A percentile compares a stretch with the other conserved stretches of the same genome.
These are phyloP conservation scores for Parietaria judaica DNA, from an alignment of 306 rosid genomes.

Conservation along the genomic window DNA sequence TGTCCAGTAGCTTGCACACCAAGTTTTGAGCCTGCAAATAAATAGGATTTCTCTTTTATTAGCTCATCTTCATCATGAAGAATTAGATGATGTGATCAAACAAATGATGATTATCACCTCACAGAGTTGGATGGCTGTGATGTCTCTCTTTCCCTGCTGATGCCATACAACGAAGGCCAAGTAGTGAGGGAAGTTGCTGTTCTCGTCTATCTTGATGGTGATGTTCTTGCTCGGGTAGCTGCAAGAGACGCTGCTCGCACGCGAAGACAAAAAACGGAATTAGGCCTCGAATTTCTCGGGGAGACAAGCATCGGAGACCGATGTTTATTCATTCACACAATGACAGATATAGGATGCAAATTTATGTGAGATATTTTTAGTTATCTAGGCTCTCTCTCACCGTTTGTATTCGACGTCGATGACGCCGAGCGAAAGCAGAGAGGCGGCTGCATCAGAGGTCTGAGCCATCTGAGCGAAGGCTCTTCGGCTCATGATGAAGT, in stretches of 20 bases:
- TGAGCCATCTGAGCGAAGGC: conserved; percentile 72
- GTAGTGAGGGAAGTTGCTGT: conserved; percentile 56
- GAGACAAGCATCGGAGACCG: not conserved
- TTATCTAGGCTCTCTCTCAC: conserved; percentile 18
- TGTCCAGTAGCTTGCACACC: conserved; percentile 64
- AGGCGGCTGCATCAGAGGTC: conserved; percentile 40
- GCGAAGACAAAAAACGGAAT: not conserved
- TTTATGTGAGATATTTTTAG: no score
- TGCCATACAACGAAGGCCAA: conserved; percentile 76
- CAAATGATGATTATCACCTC: conserved; percentile 38
- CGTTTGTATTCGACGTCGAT: conserved; percentile 67
- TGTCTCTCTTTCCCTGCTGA: conserved; percentile 85
- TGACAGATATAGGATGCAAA: not conserved
- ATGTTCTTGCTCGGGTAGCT: conserved; percentile 78
- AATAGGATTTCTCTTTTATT: not conserved
- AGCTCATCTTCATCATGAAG: conserved; percentile 4
- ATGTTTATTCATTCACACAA: no score
- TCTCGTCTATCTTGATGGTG: conserved; percentile 66
- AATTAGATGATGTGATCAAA: not conserved
- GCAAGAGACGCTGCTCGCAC: conserved; percentile 63
- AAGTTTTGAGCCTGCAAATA: conserved; percentile 52
- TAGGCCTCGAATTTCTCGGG: not conserved
- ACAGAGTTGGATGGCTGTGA: conserved; percentile 81
- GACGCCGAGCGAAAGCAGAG: conserved; percentile 48
- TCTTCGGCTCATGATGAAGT: conserved; percentile 63